Percentiles rank a stretch among this genome's conserved stretches.
Conservation (phyloP, 2,329 filamentous ascomycete species). For the Alternaria consortialis region DNA sequence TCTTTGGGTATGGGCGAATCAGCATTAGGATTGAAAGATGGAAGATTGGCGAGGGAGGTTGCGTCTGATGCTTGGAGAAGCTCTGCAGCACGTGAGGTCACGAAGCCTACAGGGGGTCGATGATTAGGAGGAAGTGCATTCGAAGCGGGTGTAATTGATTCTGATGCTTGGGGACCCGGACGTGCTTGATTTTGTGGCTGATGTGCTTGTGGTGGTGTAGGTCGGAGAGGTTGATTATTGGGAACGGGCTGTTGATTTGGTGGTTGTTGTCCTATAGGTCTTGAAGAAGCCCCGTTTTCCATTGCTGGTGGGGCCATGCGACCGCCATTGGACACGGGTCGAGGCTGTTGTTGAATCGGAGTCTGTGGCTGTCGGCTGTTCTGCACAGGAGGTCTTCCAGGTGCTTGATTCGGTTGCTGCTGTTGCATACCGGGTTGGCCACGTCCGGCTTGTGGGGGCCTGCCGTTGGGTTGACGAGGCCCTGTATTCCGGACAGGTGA, state of each 20-base stretch:
- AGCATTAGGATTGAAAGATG: conserved; percentile 59
- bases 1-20: conserved; percentile 76
- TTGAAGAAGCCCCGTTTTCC: conserved; percentile 32
- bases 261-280: conserved; percentile 30
- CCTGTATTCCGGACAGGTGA: conserved; percentile 32
- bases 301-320: conserved; percentile 34
- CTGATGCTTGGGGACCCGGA: conserved; percentile 21
- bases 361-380: conserved; percentile 44
- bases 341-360: conserved; percentile 33
- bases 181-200: conserved; percentile 27
- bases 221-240: conserved; percentile 35
- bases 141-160: conserved; percentile 16
- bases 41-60: conserved; percentile 43
- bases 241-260: conserved; percentile 26
- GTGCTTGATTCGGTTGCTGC: conserved; percentile 36
- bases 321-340: conserved; percentile 31
- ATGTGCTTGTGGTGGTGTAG: conserved; percentile 38
- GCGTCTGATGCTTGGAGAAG: conserved; percentile 48
- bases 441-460: conserved; percentile 34
- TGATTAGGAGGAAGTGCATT: conserved; percentile 28
- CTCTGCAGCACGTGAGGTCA: conserved; percentile 57
- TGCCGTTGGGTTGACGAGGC: conserved; percentile 32
- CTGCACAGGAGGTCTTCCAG: conserved; percentile 29
- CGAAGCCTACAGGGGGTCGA: conserved; percentile 54
- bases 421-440: conserved; percentile 36